Evolutionary conservation across 2,329 filamentous ascomycete genomes (phyloP).

Genomic region (Aureobasidium sp.): DNA sequence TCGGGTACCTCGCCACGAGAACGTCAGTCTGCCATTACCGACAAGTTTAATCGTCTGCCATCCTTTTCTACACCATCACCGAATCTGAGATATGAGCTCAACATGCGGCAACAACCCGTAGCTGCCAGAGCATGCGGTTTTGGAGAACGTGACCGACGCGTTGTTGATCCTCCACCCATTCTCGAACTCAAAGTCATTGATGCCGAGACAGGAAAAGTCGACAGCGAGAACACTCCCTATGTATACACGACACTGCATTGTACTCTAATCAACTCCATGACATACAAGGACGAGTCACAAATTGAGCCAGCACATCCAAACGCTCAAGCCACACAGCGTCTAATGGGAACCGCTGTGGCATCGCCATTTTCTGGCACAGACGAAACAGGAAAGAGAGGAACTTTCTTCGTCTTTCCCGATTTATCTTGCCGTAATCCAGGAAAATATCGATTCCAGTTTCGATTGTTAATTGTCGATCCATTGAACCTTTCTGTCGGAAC

Average conservation of each 20-base stretch:
- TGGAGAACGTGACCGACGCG: conserved; percentile 70
- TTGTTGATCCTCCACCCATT: conserved; percentile 78
- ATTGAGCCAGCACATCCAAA: conserved; percentile 41
- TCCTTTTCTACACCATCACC: conserved; percentile 16
- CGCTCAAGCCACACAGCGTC: conserved; percentile 56
- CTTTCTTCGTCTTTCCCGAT: conserved; percentile 81
- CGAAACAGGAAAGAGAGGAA: conserved; percentile 63
- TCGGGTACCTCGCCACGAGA: conserved; percentile 23
- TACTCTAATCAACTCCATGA: conserved; percentile 63
- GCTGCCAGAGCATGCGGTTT: conserved; percentile 76
- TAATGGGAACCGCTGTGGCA: conserved; percentile 73
- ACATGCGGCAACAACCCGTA: conserved; percentile 67
- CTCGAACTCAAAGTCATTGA: conserved; percentile 61
- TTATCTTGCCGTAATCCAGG: conserved; percentile 72
- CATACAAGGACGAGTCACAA: conserved; percentile 59
- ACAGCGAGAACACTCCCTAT: conserved; percentile 51
- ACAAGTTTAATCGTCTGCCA: conserved; percentile 24
- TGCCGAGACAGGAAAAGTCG: conserved; percentile 39
- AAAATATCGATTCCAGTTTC: conserved; percentile 65
- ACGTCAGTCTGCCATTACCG: conserved; percentile 18
- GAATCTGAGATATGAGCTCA: conserved; percentile 40
- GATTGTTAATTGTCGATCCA: conserved; percentile 63
- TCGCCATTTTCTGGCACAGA: conserved; percentile 70
- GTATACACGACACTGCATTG: conserved; percentile 58
- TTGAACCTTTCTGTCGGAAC: conserved; percentile 46